Evolutionary conservation across 257 asterid species (phyloP).

Genomic region (Apocynum venetum): DNA sequence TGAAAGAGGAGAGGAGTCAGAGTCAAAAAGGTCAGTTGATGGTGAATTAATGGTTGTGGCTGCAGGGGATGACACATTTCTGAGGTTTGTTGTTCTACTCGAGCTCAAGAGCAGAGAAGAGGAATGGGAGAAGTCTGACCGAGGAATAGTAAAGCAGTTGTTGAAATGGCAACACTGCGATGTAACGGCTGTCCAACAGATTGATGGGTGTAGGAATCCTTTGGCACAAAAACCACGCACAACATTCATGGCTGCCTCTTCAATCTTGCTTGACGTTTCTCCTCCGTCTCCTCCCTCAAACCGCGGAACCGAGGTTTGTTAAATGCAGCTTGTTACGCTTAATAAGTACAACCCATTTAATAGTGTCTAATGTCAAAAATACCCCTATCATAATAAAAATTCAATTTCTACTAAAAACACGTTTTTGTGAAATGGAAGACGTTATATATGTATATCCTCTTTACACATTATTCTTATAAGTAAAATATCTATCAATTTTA

Average conservation of each 20-base stretch:
- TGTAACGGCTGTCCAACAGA: background rate
- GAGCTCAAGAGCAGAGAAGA: background rate
- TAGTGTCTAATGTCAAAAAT: too few species aligned
- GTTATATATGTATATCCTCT: too few species aligned
- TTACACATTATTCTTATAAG: too few species aligned
- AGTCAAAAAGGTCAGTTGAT: background rate
- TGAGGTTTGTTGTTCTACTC: background rate
- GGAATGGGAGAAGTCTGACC: background rate
- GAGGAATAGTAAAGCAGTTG: background rate
- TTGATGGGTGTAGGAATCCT: background rate
- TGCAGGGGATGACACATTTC: background rate
- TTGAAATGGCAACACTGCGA: background rate
- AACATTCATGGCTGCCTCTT: background rate
- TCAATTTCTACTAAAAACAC: too few species aligned
- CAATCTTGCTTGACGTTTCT: too few species aligned
- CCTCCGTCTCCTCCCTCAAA: background rate
- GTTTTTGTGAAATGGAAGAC: too few species aligned
- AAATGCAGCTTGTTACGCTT: too few species aligned
- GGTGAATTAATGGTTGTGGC: background rate
- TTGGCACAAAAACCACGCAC: background rate
- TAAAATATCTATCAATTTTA: too few species aligned
- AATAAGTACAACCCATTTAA: too few species aligned
- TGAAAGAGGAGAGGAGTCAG: conserved; percentile 11
- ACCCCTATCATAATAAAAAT: too few species aligned
- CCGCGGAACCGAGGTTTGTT: too few species aligned